Evolutionary conservation across 1,284 basidiomycete species (phyloP), one percentile per base, ranked within the genome.

Genomic region (Laetiporus sulphureus): DNA sequence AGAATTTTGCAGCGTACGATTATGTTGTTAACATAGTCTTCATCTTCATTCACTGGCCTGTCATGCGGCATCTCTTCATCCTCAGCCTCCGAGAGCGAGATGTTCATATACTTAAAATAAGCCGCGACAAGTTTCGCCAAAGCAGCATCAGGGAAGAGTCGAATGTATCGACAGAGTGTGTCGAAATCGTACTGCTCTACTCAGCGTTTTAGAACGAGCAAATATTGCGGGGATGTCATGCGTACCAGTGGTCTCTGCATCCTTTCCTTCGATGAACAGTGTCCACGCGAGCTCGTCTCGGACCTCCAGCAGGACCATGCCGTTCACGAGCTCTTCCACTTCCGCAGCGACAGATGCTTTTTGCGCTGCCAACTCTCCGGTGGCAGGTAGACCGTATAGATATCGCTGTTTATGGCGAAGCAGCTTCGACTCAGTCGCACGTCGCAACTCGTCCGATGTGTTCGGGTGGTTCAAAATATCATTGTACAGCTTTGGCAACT

Each of bases 201-300:
- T 38, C n/a, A 15, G 8, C 22, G 22, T 25, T n/a, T n/a, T n/a
- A n/a, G n/a, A n/a, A n/a, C n/a, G n/a, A n/a, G n/a, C n/a, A n/a
- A n/a, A n/a, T n/a, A n/a, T n/a, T n/a, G n/a, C n/a, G n/a, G n/a
- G n/a, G n/a, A n/a, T n/a, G n/a, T 43, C 27, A 22, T 18, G 59
- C 77, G 53, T 56, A 91, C 86, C 75, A 10, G 91, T 69, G 6
- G 70, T 71, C n/a, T 74, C 74, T 33, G 70, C 71, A 56, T 98
- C 83, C 36, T 70, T 77, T 52, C 82, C 78, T 55, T 98, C 91
- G 31, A 98, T 68, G 48, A 73, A 79, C 15, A 90, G 62, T 24
- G 65, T 72, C 92, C 92, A 96, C 0, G 89, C 88, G 12, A 83
- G 53, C 50, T 85, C 79, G 53, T 94, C 81, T 0, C 78, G 73